Percentiles rank a stretch among this genome's conserved stretches.
phyloP scores from a whole-genome alignment of 1,284 basidiomycete species.

The Lentinus polychrous region DNA sequence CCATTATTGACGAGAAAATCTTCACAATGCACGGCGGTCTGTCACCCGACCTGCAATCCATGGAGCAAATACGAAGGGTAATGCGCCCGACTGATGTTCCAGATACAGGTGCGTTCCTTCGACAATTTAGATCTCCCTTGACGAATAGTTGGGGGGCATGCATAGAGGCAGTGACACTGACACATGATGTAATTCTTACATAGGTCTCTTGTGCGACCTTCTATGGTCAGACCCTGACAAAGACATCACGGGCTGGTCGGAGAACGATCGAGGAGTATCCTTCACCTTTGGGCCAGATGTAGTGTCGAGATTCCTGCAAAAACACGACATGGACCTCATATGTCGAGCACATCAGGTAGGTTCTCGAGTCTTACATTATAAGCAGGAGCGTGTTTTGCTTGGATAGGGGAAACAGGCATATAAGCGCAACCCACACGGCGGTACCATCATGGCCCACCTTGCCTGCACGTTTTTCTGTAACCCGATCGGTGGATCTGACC shows the following conservation, averaged over 20 bases:
- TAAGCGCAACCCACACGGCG: too few relatives aligned
- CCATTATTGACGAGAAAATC: conserved; percentile 97
- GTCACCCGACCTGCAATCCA: conserved; percentile 95
- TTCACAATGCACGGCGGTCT: conserved; percentile 93
- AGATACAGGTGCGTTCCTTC: conserved; percentile 73
- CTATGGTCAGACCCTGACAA: conserved; percentile 99
- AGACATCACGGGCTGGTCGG: conserved; percentile 98
- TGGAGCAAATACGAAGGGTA: conserved; percentile 99
- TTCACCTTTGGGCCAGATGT: conserved; percentile 99
- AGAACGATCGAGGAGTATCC: conserved; percentile 98
- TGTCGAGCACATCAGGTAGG: conserved; percentile 94
- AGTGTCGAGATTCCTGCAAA: conserved; percentile 95
- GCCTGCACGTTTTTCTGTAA: not conserved
- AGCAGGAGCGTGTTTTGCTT: too few relatives aligned
- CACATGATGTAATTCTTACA: not conserved
- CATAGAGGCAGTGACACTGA: not conserved
- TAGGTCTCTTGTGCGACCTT: conserved; percentile 90
- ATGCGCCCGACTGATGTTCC: conserved; percentile 99
- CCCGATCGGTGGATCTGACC: not conserved
- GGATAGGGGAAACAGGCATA: not conserved
- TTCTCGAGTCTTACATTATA: conserved; percentile 10
- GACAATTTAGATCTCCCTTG: too few relatives aligned
- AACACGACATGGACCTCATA: conserved; percentile 99
- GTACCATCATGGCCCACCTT: not conserved
- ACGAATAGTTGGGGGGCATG: not conserved